These are phyloP conservation scores for Hyaloperonospora brassicae DNA, from an alignment of 352 stramenopile species.

Conservation along the genomic window DNA sequence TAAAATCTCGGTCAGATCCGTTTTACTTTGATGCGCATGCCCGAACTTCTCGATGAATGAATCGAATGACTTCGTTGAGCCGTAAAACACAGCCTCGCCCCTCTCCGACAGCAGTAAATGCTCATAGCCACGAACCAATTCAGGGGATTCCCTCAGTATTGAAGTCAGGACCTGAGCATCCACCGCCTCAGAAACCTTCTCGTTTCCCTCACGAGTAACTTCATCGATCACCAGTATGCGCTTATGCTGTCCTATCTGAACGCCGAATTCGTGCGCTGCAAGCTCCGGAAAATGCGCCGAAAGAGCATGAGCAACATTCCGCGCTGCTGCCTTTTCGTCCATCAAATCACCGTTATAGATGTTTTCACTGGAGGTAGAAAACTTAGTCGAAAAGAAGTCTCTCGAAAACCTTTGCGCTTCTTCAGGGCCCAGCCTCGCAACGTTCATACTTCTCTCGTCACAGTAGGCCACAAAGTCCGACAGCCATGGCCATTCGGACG, in stretches of 20 bases:
- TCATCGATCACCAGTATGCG: constrained; percentile 17
- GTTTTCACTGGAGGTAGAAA: constrained; percentile 17
- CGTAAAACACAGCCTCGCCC: constrained; percentile 16
- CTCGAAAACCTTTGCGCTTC: constrained; percentile 11
- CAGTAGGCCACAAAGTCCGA: constrained; percentile 14
- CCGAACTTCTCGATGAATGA: constrained; percentile 10
- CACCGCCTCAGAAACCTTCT: constrained; percentile 5
- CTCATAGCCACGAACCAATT: constrained; percentile 10
- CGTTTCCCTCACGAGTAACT: constrained; percentile 5
- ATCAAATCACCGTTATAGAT: constrained; percentile 15
- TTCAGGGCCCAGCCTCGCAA: constrained; percentile 5
- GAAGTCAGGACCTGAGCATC: constrained; percentile 9
- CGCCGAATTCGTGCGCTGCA: constrained; percentile 16
- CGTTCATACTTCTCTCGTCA: constrained; percentile 6
- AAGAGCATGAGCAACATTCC: constrained; percentile 17
- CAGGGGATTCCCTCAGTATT: constrained; percentile 15
- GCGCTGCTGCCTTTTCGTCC: constrained; percentile 18
- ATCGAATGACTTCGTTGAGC: constrained; percentile 12
- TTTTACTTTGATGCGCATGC: constrained; percentile 1
- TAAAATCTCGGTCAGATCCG: constrained; percentile 11
- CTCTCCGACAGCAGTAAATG: constrained; percentile 16
- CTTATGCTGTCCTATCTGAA: constrained; percentile 19
- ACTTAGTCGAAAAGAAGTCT: constrained; percentile 11
- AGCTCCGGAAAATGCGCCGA: constrained; percentile 16
- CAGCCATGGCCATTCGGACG: constrained; percentile 6